Evolutionary conservation across 768 basidiomycete genomes (phyloP), one percentile per base, ranked within the genome.

Genomic region (Pholiota microspora): DNA sequence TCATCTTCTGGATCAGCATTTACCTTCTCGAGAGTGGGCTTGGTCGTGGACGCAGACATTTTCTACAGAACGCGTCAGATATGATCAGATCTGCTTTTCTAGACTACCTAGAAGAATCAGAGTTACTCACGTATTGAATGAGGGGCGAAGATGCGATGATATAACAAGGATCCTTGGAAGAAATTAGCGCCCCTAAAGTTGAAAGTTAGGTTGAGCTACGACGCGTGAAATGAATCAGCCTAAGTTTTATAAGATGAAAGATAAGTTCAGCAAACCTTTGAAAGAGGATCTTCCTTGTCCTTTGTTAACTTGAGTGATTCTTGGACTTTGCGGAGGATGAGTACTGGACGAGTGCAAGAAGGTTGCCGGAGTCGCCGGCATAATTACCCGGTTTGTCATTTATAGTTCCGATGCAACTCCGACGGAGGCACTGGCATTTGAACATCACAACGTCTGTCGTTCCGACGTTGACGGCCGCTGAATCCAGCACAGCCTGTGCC

Each of bases 1-100:
- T 89, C 84, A 18, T 86, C 84, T 25, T 78, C 77, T 3, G 55
- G 51, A 31, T 69, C 67, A 10, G 58, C 60, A 16, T 55, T 50
- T 29, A 61, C 54, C 51, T 67, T 63, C 34, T 63, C 55, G 16
- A 64, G 53, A 4, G 56, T 60, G 12, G 64, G 63, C 51, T 62
- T 60, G 32, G 59, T 55, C 29, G 54, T n/a, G 31, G 56, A 52
- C 28, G 38, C 18, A 29, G 35, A 10, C 38, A 38, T 51, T 40
- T 36, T 51, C 12, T 24, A 13, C 29, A 7, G 36, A 50, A 18
- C 9, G 31, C 16, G 23, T 23, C 25, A 21, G 34, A 42, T n/a
- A 7, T 25, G 35, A 51, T 38, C n/a, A 13, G 21, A 42, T 18
- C 21, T 18, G 31, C n/a, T 5, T 16, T 36, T n/a, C n/a, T 1